Evolutionary conservation across 2,329 filamentous ascomycete genomes (phyloP).

Genomic region (Colletotrichum camelliae): DNA sequence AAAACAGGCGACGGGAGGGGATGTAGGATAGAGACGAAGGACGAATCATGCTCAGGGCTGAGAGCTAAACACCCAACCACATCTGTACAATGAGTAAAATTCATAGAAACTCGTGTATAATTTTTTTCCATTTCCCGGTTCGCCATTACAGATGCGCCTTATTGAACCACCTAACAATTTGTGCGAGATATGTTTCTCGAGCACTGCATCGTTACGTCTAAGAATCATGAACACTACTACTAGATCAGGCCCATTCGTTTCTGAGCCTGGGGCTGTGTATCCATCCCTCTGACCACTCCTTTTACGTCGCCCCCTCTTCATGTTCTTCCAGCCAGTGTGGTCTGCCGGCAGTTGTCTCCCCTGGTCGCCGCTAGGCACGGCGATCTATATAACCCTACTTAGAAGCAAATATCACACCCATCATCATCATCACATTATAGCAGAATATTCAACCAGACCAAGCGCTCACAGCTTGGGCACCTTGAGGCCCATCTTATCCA

Average conservation of each 20-base stretch:
- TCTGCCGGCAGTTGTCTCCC: not conserved
- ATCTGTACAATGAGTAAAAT: conserved; percentile 12
- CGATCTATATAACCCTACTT: not conserved
- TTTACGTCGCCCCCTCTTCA: not conserved
- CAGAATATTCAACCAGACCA: not conserved
- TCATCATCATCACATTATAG: not conserved
- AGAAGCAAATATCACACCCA: not conserved
- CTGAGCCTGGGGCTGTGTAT: not conserved
- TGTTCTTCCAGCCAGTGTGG: fast-evolving
- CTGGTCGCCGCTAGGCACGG: not conserved
- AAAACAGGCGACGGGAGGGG: not conserved
- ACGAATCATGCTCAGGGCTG: not conserved
- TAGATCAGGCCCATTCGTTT: not conserved
- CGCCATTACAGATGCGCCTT: not conserved
- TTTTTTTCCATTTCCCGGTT: not conserved
- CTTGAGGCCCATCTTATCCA: not conserved
- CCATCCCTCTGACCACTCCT: not conserved
- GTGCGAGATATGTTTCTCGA: not conserved
- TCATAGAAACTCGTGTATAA: not conserved
- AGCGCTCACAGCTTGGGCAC: not conserved
- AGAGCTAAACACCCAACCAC: not conserved
- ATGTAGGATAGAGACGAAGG: conserved; percentile 15
- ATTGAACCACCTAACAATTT: not conserved
- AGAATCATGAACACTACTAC: not conserved
- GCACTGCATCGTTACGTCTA: not conserved